Percentiles rank a stretch among this genome's conserved stretches.
Conservation (phyloP, 163 green algal genomes). For the Scenedesmus sp. region DNA sequence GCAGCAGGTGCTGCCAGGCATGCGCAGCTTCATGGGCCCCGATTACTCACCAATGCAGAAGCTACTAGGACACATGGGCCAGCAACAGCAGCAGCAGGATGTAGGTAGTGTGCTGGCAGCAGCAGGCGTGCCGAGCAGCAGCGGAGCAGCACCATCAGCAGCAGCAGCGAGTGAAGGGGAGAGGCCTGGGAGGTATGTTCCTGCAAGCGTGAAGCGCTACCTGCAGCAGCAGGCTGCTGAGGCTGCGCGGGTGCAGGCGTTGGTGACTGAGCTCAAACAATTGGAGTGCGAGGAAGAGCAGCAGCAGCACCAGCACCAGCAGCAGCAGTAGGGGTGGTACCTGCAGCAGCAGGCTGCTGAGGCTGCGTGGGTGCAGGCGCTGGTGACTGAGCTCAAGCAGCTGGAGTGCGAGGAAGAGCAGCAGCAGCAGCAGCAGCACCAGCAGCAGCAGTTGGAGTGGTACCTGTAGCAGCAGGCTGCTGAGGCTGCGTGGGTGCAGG, state of each 20-base stretch:
- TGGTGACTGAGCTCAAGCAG: no score
- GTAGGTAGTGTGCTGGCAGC: background rate
- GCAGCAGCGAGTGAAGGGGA: background rate
- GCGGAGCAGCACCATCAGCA: background rate
- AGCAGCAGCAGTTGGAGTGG: slow-evolving; percentile 2
- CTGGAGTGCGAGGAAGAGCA: no score
- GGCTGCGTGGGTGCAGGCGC: no score
- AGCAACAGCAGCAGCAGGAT: background rate
- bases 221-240: slow-evolving; percentile 22
- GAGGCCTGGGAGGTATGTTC: slow-evolving; percentile 3
- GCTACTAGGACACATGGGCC: background rate
- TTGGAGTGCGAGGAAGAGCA: slow-evolving; percentile 20
- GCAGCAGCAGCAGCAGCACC: no score
- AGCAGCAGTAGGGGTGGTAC: background rate
- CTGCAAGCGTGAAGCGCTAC: slow-evolving; percentile 32
- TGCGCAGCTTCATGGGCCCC: slow-evolving; percentile 33
- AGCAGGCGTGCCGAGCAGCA: background rate
- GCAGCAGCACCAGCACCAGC: background rate
- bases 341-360: background rate
- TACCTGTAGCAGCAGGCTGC: background rate
- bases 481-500: no score
- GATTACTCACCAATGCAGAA: background rate
- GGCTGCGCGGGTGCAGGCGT: background rate
- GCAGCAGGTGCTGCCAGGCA: slow-evolving; percentile 33
- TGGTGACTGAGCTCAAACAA: slow-evolving; percentile 38